Base-by-base conservation (phyloP, 257 asterid genomes). In the Petrea volubilis region DNA sequence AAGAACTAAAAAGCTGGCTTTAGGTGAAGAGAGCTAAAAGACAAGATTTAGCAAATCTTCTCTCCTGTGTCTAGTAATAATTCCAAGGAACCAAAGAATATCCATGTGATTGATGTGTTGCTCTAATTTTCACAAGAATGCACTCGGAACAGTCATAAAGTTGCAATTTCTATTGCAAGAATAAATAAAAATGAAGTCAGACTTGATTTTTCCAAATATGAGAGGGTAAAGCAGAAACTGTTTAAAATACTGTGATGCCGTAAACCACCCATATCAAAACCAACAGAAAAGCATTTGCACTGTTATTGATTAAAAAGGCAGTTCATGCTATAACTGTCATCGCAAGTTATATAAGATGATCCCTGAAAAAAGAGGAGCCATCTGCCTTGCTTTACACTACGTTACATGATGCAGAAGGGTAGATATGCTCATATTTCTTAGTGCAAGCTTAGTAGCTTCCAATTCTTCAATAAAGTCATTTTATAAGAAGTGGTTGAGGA, bases 31-130 rank as follows among this genome's bases (percentile, higher is more conserved):
- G 44, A 62, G 56, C 38, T 34, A n/a, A 15, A 15, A 47, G 43
- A 73, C 57, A 53, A 38, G 64, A 78, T 52, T 47, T 11, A 70
- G 29, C 41, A 55, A 33, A 31, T 69, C 21, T 55, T 47, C n/a
- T 43, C 13, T 47, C 15, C 57, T 27, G 33, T 38, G 34, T 31
- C 43, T 13, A 44, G 65, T 36, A 73, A 57, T 34, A 29, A 38
- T 36, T 7, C 57, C n/a, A 47, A 25, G 27, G 73, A 36, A 56
- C 64, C 61, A 64, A 38, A 68, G 28, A 68, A 6, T 27, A 50
- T 40, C 63, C 6, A 38, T 12, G 8, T 52, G 31, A 36, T 47
- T 28, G 36, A 27, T 29, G 47, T 44, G 15, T 28, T 44, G 64
- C 52, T 56, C 44, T 47, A 15, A 44, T 56, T 18, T 17, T 31